phyloP scores from a whole-genome alignment of 495 filamentous ascomycete genomes.

The Apiosordaria backusii region DNA sequence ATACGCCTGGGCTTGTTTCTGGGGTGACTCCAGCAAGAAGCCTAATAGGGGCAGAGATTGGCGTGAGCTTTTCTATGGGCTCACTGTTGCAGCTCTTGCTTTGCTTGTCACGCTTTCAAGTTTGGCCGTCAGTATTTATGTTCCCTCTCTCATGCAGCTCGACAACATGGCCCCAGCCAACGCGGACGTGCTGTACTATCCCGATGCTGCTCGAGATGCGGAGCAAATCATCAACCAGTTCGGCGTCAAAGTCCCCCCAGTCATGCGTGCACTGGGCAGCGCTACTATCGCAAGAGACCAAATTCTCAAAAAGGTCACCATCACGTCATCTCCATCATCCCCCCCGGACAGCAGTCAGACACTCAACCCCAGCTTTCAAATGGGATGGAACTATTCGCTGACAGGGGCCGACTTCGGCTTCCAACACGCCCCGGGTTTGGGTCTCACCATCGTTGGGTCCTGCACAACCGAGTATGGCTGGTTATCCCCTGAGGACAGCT shows the following conservation, averaged over 20 bases:
- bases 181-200: background rate
- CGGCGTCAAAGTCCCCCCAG: background rate
- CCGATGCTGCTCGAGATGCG: background rate
- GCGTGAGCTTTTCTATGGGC: background rate
- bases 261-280: constrained; percentile 3
- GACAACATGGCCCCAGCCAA: constrained; percentile 2
- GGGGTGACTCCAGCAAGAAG: background rate
- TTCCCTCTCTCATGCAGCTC: background rate
- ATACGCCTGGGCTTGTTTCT: too few species aligned
- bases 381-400: too few species aligned
- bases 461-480: constrained; percentile 6
- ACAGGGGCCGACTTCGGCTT: constrained; percentile 3
- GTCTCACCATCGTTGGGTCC: background rate
- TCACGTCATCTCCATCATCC: too few species aligned
- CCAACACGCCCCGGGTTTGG: background rate
- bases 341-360: too few species aligned
- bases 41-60: background rate
- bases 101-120: background rate
- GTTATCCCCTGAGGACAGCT: background rate
- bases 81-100: background rate
- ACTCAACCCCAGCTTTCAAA: too few species aligned
- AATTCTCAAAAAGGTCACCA: too few species aligned
- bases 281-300: too few species aligned
- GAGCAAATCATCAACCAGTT: background rate
- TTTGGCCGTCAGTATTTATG: background rate